Conservation (phyloP, 108 stramenopile genomes). For the Mediolabrus comicus region DNA sequence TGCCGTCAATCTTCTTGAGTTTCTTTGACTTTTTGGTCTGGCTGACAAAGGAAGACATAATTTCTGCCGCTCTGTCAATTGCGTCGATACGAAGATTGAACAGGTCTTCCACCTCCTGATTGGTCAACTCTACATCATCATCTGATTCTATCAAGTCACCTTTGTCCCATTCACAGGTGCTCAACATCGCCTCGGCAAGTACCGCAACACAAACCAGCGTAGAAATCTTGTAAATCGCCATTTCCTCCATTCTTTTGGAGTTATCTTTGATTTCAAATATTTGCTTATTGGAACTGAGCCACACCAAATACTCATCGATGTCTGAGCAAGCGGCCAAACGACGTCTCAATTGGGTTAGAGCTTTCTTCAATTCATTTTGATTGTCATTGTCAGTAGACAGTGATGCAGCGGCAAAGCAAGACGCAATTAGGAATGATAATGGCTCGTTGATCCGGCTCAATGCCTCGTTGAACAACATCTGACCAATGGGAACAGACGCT, state of each 20-base stretch:
- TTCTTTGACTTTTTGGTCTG: conserved; percentile 29
- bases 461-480: conserved; percentile 33
- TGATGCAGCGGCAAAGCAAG: conserved; percentile 12
- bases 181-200: conserved; percentile 22
- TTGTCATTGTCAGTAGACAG: conserved; percentile 2
- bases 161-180: conserved; percentile 10
- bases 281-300: conserved; percentile 25
- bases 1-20: conserved; percentile 31
- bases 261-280: conserved; percentile 31
- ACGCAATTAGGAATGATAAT: conserved; percentile 32
- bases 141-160: background rate
- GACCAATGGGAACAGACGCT: conserved; percentile 15
- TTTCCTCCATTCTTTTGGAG: conserved; percentile 21
- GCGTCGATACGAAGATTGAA: conserved; percentile 40
- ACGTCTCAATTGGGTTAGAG: conserved; percentile 17
- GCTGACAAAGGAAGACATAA: conserved; percentile 34
- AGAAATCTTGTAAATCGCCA: conserved; percentile 27
- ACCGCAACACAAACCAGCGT: conserved; percentile 24
- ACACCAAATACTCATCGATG: conserved; percentile 25
- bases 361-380: conserved; percentile 17
- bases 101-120: conserved; percentile 30
- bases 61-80: conserved; percentile 21
- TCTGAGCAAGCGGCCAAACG: conserved; percentile 29
- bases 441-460: conserved; percentile 37
- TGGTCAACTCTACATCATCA: background rate